Conservation (phyloP, 2,329 filamentous ascomycete genomes). For the Fusarium humuli region DNA sequence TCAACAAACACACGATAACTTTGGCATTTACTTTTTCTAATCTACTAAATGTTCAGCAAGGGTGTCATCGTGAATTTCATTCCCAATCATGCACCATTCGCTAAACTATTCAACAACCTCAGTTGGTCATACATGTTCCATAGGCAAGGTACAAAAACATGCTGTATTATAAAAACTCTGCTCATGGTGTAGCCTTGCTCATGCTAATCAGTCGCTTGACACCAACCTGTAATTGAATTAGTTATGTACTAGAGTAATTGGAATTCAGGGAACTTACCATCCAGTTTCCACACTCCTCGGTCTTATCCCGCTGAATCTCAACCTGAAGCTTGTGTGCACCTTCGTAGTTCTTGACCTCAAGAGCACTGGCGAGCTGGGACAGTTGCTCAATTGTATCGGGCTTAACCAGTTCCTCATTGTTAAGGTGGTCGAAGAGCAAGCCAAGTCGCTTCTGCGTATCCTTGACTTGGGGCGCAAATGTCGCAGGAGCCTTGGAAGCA, state of each 20-base stretch:
- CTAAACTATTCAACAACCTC: slow-evolving; percentile 40
- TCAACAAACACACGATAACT: slow-evolving; percentile 8
- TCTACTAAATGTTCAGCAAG: slow-evolving; percentile 43
- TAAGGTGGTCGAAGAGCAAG: slow-evolving; percentile 95
- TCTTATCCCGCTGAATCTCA: slow-evolving; percentile 80
- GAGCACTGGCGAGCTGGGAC: slow-evolving; percentile 70
- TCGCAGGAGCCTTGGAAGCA: slow-evolving; percentile 84
- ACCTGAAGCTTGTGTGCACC: slow-evolving; percentile 76
- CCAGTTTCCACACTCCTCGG: slow-evolving; percentile 85
- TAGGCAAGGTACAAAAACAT: slow-evolving; percentile 38
- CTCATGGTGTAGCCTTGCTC: slow-evolving; percentile 78
- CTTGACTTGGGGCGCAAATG: slow-evolving; percentile 88
- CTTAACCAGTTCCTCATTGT: slow-evolving; percentile 91
- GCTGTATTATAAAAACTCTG: slow-evolving; percentile 10
- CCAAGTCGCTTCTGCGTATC: slow-evolving; percentile 94
- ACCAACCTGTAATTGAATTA: slow-evolving; percentile 70
- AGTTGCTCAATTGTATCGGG: slow-evolving; percentile 79
- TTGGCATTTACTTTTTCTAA: slow-evolving; percentile 46
- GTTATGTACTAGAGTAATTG: slow-evolving; percentile 33
- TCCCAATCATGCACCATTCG: slow-evolving; percentile 37
- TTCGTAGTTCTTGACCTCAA: slow-evolving; percentile 77
- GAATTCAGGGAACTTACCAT: slow-evolving; percentile 70
- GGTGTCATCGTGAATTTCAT: slow-evolving; percentile 44
- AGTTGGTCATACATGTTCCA: slow-evolving; percentile 14
- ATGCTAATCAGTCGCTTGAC: slow-evolving; percentile 82